Evolutionary conservation across 768 basidiomycete genomes (phyloP).

Genomic region (Suillus tomentosus): DNA sequence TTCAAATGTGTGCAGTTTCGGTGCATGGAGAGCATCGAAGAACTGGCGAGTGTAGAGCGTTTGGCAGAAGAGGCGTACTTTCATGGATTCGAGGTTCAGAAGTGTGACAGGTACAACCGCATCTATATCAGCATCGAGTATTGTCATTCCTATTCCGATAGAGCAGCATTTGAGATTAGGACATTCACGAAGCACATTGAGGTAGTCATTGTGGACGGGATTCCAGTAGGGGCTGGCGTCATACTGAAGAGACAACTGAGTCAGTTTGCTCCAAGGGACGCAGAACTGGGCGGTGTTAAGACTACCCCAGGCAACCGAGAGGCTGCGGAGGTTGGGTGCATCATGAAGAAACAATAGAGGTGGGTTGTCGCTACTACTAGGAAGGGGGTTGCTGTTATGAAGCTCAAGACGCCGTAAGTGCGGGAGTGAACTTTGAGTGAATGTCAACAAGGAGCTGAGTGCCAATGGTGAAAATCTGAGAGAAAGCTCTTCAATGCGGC

Average conservation of each 20-base stretch:
- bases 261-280: slow-evolving; percentile 32
- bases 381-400: slow-evolving; percentile 27
- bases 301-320: slow-evolving; percentile 30
- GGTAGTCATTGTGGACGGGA: slow-evolving; percentile 31
- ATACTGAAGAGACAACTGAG: slow-evolving; percentile 29
- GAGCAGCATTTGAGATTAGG: slow-evolving; percentile 29
- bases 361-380: slow-evolving; percentile 25
- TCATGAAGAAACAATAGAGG: slow-evolving; percentile 26
- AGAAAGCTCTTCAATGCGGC: slow-evolving; percentile 22
- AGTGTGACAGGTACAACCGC: slow-evolving; percentile 27
- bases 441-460: slow-evolving; percentile 29
- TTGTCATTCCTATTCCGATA: slow-evolving; percentile 27
- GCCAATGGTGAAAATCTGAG: slow-evolving; percentile 27
- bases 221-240: slow-evolving; percentile 33
- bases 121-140: slow-evolving; percentile 20
- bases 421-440: slow-evolving; percentile 28
- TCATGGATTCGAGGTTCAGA: slow-evolving; percentile 30
- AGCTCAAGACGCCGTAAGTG: slow-evolving; percentile 28
- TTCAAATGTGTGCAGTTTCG: slow-evolving; percentile 27
- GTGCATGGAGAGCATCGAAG: slow-evolving; percentile 30
- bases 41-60: slow-evolving; percentile 26
- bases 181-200: slow-evolving; percentile 25
- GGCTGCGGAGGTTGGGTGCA: slow-evolving; percentile 29
- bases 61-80: slow-evolving; percentile 28
- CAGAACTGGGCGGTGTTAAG: slow-evolving; percentile 30